Base-by-base conservation (phyloP, 345 rosid species). In the Linum usitatissimum region DNA sequence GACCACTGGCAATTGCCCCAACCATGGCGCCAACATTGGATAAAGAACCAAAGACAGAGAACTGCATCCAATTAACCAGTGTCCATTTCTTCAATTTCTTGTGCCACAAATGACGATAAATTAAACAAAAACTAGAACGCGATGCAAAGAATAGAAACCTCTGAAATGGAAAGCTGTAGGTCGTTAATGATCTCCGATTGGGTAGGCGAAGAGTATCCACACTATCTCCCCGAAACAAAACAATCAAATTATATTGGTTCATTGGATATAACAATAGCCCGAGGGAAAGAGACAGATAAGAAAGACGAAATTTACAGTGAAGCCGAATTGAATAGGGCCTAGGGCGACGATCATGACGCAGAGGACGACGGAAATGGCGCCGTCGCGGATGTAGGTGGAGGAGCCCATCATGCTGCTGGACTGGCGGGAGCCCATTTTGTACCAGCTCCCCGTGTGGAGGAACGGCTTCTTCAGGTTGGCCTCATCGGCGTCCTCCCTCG, bases 331-430 rank as follows among this genome's bases (percentile, higher is more conserved):
- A 49, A 60, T 60, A n/a, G 63, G 63, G 21, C 63, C 63, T 21
- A 60, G 63, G 63, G 63, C 63, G 63, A 60, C 63, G 63, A 60
- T 38, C 45, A 60, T 38, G 48, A 60, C 63, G 63, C 63, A 60
- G 49, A 60, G 48, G 49, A 60, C 63, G 63, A 60, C 63, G 48
- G 63, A 60, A 18, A 60, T 18, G 63, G 63, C 63, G 48, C 63
- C 63, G 20, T 60, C 63, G 19, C 63, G 63, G 63, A 34, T 17
- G 63, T 30, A 10, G 21, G 15, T 38, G 14, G 45, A 17, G 63
- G 63, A 34, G 48, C 45, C 36, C 45, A 18, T 19, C 48, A 60
- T 13, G n/a, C 30, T 28, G 21, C 63, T 38, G 63, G 63, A 60
- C 48, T 60, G 63, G 45, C 48, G 18, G 20, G 63, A 38, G 21